phyloP scores from a whole-genome alignment of 1,139 yeast genomes.

The Yamadazyma oceani region DNA sequence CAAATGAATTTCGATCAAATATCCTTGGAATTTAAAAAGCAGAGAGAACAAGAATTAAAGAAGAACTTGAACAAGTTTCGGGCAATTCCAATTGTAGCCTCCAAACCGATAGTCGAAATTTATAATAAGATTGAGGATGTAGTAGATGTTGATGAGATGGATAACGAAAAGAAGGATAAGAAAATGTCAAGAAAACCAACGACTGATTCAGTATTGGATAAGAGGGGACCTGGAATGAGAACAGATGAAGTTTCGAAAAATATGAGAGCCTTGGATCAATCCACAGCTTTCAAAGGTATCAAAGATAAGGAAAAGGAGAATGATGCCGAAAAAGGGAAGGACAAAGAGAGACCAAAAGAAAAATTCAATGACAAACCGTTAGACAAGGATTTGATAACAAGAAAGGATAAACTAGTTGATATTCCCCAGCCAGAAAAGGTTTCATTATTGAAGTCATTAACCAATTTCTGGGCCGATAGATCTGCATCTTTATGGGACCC shows the following conservation, averaged over 20 bases:
- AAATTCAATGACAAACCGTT: constrained; percentile 12
- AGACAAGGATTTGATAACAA: constrained; percentile 10
- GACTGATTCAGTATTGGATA: constrained; percentile 5
- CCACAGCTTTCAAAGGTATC: no score
- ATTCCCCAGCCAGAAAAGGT: constrained; percentile 61
- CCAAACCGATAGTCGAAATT: constrained; percentile 88
- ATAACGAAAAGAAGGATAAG: constrained; percentile 6
- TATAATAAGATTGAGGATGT: constrained; percentile 90
- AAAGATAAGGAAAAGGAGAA: constrained; percentile 4
- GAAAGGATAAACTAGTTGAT: constrained; percentile 12
- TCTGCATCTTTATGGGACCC: constrained; percentile 97
- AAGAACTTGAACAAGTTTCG: constrained; percentile 64
- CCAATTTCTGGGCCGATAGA: constrained; percentile 97
- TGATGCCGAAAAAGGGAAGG: constrained; percentile 5
- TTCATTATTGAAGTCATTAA: constrained; percentile 76
- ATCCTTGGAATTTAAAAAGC: constrained; percentile 82
- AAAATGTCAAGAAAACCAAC: constrained; percentile 6
- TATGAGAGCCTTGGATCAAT: no score
- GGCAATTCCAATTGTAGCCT: constrained; percentile 73
- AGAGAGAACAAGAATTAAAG: constrained; percentile 74
- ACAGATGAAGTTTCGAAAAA: constrained; percentile 1
- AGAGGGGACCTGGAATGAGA: constrained; percentile 2
- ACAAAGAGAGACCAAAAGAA: constrained; percentile 13
- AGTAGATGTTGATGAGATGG: constrained; percentile 46
- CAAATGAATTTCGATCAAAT: constrained; percentile 78